A percentile compares a stretch with the other conserved stretches of the same genome.
Evolutionary conservation across 345 rosid genomes (phyloP).

Genomic region (Gynandropsis gynandra): DNA sequence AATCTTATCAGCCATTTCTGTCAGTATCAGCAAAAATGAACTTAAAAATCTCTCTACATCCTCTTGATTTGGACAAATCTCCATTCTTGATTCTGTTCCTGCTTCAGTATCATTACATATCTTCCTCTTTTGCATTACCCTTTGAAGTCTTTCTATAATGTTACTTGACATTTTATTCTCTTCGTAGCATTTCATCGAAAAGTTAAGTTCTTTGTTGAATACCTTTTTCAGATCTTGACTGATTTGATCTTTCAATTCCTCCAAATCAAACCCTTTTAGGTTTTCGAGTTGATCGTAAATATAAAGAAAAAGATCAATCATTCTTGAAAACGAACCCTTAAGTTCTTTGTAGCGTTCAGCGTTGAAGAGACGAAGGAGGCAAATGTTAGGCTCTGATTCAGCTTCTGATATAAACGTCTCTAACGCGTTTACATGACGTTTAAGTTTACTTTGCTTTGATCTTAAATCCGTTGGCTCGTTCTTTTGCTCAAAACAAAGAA

Average conservation of each 20-base stretch:
- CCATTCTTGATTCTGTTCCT: constrained; percentile 29
- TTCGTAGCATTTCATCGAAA: constrained; percentile 38
- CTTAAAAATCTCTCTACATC: constrained; percentile 28
- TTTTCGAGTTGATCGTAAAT: constrained; percentile 26
- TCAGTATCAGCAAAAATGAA: constrained; percentile 35
- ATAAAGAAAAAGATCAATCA: constrained; percentile 39
- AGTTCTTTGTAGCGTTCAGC: constrained; percentile 33
- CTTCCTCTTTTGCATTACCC: constrained; percentile 32
- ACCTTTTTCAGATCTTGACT: constrained; percentile 34
- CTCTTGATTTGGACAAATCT: constrained; percentile 28
- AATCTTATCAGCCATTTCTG: constrained; percentile 25
- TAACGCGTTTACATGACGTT: constrained; percentile 26
- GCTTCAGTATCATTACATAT: constrained; percentile 39
- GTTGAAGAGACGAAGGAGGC: constrained; percentile 43
- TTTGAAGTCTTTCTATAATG: constrained; percentile 26
- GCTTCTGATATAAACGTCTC: constrained; percentile 43
- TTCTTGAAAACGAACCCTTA: constrained; percentile 33
- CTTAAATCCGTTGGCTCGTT: constrained; percentile 21
- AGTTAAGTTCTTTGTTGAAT: constrained; percentile 33
- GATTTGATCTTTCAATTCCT: constrained; percentile 24
- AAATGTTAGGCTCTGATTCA: constrained; percentile 44
- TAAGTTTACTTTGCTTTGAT: constrained; percentile 32
- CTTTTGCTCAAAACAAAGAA: constrained; percentile 25
- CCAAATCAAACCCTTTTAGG: constrained; percentile 32
- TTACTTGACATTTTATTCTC: constrained; percentile 27